Evolutionary conservation across 2,329 filamentous ascomycete genomes (phyloP), one percentile per base, ranked within the genome.

Genomic region (Nakataea oryzae): DNA sequence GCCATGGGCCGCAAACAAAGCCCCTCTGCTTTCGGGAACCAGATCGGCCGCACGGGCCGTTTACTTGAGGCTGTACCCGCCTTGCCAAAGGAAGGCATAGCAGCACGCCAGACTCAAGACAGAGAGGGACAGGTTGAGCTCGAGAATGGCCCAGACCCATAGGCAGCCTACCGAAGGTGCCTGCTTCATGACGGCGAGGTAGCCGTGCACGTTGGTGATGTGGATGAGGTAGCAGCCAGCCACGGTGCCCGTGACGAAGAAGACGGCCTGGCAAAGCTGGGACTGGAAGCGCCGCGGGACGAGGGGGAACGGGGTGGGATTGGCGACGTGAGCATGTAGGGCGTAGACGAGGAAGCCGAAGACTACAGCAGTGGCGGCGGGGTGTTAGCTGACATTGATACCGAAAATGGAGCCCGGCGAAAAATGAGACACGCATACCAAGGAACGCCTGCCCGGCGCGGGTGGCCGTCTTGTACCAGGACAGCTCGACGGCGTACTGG

Each of bases 101-200:
- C 78, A 75, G 1, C 75, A 66, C 3, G 73, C 71, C 47, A 87
- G 70, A 66, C 84, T 87, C 14, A 74, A 67, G 1, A 87, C 76
- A 0, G 89, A 90, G 69, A 83, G 86, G 0, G 79, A 70, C 54
- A 96, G 77, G 62, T 91, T 82, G 75, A 97, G 82, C 76, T 99
- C 95, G 58, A 97, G 81, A 27, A 97, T 87, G 34, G 89, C 86
- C 92, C 93, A 97, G 5, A 97, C 83, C 93, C 93, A 97, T 24
- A 97, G 74, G 54, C 90, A 93, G 0, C 91, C 95, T 17, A 97
- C 73, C 6, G 92, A 87, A n/a, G 95, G 95, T 0, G 92, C 89
- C 65, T 86, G 86, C 77, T 96, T 96, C 91, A 97, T 93, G 26
- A 96, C 86, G 8, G 89, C 89, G 67, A 96, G 86, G 70, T 97